phyloP scores from a whole-genome alignment of 192 early-diverging fungal species.

The Spinellus fusiger region DNA sequence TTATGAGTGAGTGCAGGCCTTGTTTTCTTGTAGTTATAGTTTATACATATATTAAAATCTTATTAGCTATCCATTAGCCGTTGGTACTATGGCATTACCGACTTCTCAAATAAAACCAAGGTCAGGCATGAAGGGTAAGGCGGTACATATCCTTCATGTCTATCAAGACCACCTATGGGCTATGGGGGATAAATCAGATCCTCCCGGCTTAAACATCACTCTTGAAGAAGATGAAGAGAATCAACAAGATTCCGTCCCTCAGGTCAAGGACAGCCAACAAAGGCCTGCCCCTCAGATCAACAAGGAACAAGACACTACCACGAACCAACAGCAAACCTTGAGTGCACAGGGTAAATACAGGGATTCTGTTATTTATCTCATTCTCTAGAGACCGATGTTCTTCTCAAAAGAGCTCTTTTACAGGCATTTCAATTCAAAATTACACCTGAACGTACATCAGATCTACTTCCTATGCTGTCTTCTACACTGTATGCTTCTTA shows the following conservation, averaged over 20 bases:
- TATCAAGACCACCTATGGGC: constrained; percentile 78
- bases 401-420: constrained; percentile 63
- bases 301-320: not conserved
- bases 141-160: constrained; percentile 69
- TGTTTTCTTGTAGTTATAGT: not conserved
- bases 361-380: no score
- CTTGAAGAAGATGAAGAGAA: constrained; percentile 21
- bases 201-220: constrained; percentile 40
- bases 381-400: constrained; percentile 68
- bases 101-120: constrained; percentile 39
- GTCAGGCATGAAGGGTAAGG: constrained; percentile 70
- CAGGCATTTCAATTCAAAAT: constrained; percentile 68
- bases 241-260: not conserved
- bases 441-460: constrained; percentile 41
- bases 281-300: not conserved
- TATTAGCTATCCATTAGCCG: constrained; percentile 49
- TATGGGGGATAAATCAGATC: constrained; percentile 58
- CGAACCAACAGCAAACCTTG: constrained; percentile 4
- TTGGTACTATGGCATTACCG: constrained; percentile 60
- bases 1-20: constrained; percentile 32
- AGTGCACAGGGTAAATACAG: not conserved
- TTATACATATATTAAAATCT: not conserved
- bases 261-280: not conserved
- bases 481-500: constrained; percentile 73
- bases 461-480: constrained; percentile 65